Conservation (phyloP, 176 grass and related monocot species). For the Zizania latifolia region DNA sequence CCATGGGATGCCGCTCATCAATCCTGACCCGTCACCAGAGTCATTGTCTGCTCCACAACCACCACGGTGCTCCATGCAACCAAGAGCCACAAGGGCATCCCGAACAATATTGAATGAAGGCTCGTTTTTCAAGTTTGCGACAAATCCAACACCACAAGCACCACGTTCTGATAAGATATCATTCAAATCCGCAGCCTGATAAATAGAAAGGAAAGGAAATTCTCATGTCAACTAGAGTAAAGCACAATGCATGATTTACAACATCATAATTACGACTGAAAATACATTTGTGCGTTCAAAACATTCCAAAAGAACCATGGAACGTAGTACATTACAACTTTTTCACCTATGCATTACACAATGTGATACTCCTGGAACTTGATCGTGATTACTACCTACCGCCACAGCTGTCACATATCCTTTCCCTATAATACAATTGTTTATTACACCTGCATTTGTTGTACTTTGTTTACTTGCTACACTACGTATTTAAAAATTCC, state of each 20-base stretch:
- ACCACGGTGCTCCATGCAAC: constrained; percentile 99
- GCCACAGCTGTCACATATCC: constrained; percentile 36
- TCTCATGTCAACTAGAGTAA: neutral
- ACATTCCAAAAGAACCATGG: constrained; percentile 12
- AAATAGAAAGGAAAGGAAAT: neutral
- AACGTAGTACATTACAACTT: neutral
- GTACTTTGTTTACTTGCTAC: constrained; percentile 18
- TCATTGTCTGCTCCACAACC: constrained; percentile 96
- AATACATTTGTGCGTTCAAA: neutral
- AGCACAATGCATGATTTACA: neutral
- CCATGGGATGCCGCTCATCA: constrained; percentile 94
- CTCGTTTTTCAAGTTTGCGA: constrained; percentile 91
- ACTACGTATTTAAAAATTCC: neutral
- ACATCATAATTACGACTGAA: neutral
- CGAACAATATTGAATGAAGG: constrained; percentile 80
- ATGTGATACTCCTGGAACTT: constrained; percentile 22
- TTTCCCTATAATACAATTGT: neutral
- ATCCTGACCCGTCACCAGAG: constrained; percentile 88
- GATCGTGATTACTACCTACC: constrained; percentile 33
- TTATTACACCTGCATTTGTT: constrained; percentile 39
- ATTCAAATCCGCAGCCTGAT: constrained; percentile 64
- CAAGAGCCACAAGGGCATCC: constrained; percentile 83
- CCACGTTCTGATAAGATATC: constrained; percentile 95
- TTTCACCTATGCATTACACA: constrained; percentile 24
- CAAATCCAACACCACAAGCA: constrained; percentile 94